Conservation (phyloP, 768 basidiomycete species). For the Trametes cubensis region DNA sequence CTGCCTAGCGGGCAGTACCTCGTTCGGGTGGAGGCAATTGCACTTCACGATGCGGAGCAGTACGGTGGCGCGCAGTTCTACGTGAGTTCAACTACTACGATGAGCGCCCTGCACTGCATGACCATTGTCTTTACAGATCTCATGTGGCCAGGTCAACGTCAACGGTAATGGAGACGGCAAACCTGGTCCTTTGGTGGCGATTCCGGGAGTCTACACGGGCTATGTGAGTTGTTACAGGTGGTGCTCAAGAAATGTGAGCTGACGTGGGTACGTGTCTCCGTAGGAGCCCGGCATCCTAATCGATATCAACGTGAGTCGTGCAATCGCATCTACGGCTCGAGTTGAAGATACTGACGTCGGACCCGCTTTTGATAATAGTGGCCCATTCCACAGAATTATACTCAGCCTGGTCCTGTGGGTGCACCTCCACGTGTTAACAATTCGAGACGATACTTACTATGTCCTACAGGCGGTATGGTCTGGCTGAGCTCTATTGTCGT, state of each 20-base stretch:
- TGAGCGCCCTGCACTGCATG: neutral
- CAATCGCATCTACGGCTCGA: neutral
- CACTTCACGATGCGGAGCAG: constrained; percentile 31
- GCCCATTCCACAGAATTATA: constrained; percentile 21
- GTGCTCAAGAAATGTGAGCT: neutral
- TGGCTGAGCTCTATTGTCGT: neutral
- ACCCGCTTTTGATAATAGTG: neutral
- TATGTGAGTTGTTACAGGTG: constrained; percentile 1
- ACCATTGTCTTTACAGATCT: constrained; percentile 20
- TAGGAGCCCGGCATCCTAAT: constrained; percentile 22
- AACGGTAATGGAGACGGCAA: constrained; percentile 36
- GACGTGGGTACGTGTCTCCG: neutral
- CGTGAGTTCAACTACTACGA: constrained; percentile 10
- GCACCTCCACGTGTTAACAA: too few species aligned
- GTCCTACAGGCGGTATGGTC: constrained; percentile 11
- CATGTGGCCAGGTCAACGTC: constrained; percentile 40
- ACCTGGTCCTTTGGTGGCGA: constrained; percentile 38
- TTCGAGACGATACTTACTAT: neutral
- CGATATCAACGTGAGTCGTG: constrained; percentile 18
- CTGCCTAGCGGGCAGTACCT: constrained; percentile 40
- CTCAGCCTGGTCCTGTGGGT: constrained; percentile 12
- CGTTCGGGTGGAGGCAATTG: constrained; percentile 38
- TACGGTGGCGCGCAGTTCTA: constrained; percentile 39
- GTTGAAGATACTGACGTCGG: neutral
- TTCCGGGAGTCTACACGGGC: constrained; percentile 40